Conservation (phyloP, 331 rosid species). For the Dryas integrifolia region DNA sequence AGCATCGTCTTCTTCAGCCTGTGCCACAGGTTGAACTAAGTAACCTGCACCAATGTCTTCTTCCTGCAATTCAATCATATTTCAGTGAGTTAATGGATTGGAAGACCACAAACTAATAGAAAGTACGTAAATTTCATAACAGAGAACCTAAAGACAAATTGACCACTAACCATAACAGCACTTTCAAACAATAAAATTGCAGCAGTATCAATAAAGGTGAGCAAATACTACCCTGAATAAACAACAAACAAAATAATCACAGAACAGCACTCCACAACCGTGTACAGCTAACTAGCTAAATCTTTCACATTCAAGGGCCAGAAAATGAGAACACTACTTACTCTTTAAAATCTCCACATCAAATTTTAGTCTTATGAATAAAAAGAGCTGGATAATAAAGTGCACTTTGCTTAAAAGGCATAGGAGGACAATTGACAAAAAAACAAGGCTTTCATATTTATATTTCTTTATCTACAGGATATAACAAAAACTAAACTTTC, state of each 20-base stretch:
- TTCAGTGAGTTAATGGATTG: background rate
- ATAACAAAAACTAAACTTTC: background rate
- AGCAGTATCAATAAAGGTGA: too few relatives aligned
- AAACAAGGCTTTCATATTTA: background rate
- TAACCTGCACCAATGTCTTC: conserved; percentile 77
- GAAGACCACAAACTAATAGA: too few relatives aligned
- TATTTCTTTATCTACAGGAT: background rate
- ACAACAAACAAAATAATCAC: background rate
- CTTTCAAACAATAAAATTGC: too few relatives aligned
- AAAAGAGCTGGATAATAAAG: background rate
- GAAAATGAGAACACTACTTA: background rate
- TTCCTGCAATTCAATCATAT: conserved; percentile 52
- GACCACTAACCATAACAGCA: too few relatives aligned
- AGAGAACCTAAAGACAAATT: background rate
- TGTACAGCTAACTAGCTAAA: background rate
- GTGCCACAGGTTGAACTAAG: conserved; percentile 81
- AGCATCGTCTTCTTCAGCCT: conserved; percentile 51
- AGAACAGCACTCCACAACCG: background rate
- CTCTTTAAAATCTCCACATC: background rate
- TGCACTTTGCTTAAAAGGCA: too few relatives aligned
- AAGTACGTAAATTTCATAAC: background rate
- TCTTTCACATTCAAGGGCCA: background rate
- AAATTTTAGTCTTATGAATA: background rate
- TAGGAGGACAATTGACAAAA: background rate
- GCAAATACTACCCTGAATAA: background rate